Percentiles rank a stretch among this genome's conserved stretches.
Conservation (phyloP, 192 early-diverging fungal genomes). For the Ramicandelaber brevisporus region DNA sequence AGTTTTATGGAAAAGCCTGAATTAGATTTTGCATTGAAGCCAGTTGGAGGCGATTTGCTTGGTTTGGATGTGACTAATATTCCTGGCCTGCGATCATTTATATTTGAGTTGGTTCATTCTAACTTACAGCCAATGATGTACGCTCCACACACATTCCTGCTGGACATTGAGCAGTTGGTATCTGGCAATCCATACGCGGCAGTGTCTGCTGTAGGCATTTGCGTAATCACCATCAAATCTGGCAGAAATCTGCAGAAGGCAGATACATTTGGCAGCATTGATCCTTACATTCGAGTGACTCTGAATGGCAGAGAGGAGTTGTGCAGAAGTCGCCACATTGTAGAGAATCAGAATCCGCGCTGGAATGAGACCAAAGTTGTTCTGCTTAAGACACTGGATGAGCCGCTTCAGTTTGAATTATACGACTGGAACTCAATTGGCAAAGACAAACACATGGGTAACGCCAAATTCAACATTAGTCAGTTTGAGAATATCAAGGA, state of each 20-base stretch:
- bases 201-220: conserved; percentile 56
- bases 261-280: conserved; percentile 67
- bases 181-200: too few relatives aligned
- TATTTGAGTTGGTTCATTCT: conserved; percentile 41
- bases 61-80: conserved; percentile 74
- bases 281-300: conserved; percentile 60
- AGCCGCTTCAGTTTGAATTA: conserved; percentile 50
- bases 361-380: conserved; percentile 66
- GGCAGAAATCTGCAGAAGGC: conserved; percentile 63
- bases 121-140: conserved; percentile 62
- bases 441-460: conserved; percentile 33
- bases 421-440: conserved; percentile 55
- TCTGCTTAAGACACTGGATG: conserved; percentile 46
- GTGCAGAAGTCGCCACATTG: conserved; percentile 29
- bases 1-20: conserved; percentile 64
- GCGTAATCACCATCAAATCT: conserved; percentile 49
- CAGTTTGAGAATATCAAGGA: too few relatives aligned
- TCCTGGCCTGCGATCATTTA: conserved; percentile 57
- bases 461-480: conserved; percentile 14
- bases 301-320: conserved; percentile 41
- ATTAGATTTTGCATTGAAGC: conserved; percentile 75
- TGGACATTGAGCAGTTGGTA: conserved; percentile 58
- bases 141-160: conserved; percentile 46
- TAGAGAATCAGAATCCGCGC: conserved; percentile 54
- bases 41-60: conserved; percentile 60